These are phyloP conservation scores for Lagerstroemia speciosa DNA, from an alignment of 345 rosid species.

Conservation along the genomic window DNA sequence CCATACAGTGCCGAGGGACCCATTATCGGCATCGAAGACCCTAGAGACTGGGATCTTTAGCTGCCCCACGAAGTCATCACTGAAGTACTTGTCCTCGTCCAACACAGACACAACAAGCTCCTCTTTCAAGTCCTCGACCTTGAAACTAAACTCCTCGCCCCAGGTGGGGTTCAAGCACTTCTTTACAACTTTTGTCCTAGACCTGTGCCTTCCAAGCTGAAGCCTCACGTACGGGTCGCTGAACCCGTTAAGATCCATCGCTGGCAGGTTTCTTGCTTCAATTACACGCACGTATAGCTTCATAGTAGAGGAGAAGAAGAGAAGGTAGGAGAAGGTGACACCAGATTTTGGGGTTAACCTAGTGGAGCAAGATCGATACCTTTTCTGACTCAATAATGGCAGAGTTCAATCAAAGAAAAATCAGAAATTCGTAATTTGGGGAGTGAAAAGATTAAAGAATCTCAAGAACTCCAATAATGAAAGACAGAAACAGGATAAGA, in stretches of 20 bases:
- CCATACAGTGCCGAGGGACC: slow-evolving; percentile 76
- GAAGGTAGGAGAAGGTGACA: not conserved
- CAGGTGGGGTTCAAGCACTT: slow-evolving; percentile 81
- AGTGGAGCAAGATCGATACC: not conserved
- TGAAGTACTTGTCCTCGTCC: slow-evolving; percentile 87
- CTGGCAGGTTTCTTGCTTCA: slow-evolving; percentile 81
- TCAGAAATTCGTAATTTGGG: not conserved
- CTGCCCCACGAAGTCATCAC: slow-evolving; percentile 77
- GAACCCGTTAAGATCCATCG: slow-evolving; percentile 79
- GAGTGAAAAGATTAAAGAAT: not conserved
- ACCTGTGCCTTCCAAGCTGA: slow-evolving; percentile 67
- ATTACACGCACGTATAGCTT: slow-evolving; percentile 65
- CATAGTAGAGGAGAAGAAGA: slow-evolving; percentile 22
- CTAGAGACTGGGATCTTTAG: slow-evolving; percentile 51
- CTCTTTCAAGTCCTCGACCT: slow-evolving; percentile 87
- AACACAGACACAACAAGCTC: slow-evolving; percentile 68
- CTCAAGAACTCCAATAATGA: not conserved
- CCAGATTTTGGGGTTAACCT: too few species aligned
- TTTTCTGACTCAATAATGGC: too few species aligned
- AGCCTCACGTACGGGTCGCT: slow-evolving; percentile 91
- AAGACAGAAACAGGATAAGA: not conserved
- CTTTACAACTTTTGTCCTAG: slow-evolving; percentile 74
- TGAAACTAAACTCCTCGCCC: slow-evolving; percentile 84
- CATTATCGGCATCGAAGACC: slow-evolving; percentile 67
- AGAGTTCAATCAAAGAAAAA: not conserved